phyloP scores from a whole-genome alignment of 306 rosid species.

The Styphnolobium japonicum region DNA sequence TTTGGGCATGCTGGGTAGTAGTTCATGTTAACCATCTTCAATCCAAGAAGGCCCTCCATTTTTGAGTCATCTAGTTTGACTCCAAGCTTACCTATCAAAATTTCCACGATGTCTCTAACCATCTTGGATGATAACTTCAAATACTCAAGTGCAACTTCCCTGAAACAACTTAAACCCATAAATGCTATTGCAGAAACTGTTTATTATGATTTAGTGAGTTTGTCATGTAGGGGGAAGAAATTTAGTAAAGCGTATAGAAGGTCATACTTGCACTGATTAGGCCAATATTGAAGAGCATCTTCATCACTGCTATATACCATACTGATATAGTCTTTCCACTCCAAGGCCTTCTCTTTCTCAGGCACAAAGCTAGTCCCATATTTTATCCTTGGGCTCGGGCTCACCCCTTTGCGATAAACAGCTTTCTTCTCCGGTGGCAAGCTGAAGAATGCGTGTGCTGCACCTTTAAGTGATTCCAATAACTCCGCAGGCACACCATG shows the following conservation, averaged over 20 bases:
- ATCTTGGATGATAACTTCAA: slow-evolving; percentile 40
- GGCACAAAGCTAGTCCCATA: slow-evolving; percentile 70
- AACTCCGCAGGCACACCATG: slow-evolving; percentile 55
- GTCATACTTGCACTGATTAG: slow-evolving; percentile 53
- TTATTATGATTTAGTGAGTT: background rate
- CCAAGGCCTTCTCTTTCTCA: slow-evolving; percentile 61
- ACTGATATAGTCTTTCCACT: slow-evolving; percentile 63
- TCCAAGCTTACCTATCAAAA: slow-evolving; percentile 44
- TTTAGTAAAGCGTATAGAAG: background rate
- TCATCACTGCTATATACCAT: slow-evolving; percentile 51
- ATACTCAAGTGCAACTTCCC: slow-evolving; percentile 58
- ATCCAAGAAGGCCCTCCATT: slow-evolving; percentile 37
- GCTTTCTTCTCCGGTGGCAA: slow-evolving; percentile 44
- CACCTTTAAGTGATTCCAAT: slow-evolving; percentile 41
- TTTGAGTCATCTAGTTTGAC: slow-evolving; percentile 36
- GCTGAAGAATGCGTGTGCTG: slow-evolving; percentile 51
- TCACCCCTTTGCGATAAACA: slow-evolving; percentile 29
- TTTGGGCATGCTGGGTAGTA: slow-evolving; percentile 68
- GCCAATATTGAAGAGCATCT: slow-evolving; percentile 59
- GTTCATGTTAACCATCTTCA: slow-evolving; percentile 58
- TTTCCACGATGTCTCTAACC: slow-evolving; percentile 37
- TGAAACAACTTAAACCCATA: background rate
- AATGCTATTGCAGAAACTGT: background rate
- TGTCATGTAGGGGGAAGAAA: no score
- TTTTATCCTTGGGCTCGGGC: slow-evolving; percentile 42